Percentiles rank a stretch among this genome's conserved stretches.
Conservation (phyloP, 2,329 filamentous ascomycete genomes). For the Stemphylium lycopersici region DNA sequence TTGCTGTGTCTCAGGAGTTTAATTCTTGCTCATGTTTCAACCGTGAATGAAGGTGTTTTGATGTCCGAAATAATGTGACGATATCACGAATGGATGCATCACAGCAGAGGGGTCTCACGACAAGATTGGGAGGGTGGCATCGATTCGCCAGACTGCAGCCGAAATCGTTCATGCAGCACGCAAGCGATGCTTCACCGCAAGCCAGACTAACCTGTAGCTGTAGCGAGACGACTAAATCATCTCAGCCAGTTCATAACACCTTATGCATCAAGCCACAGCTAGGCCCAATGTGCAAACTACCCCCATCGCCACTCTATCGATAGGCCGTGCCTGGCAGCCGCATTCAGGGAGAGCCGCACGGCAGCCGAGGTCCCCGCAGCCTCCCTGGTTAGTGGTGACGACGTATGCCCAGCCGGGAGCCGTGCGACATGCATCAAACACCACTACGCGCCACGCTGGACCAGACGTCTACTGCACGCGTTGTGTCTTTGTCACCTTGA, state of each 20-base stretch:
- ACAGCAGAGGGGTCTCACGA: no score
- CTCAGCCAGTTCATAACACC: not conserved
- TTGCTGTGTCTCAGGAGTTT: no score
- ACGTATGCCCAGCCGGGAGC: constrained; percentile 14
- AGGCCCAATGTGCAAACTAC: not conserved
- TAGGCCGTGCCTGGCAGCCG: constrained; percentile 12
- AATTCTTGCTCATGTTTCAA: no score
- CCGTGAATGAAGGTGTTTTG: no score
- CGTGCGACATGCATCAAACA: constrained; percentile 12
- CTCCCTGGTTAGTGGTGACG: constrained; percentile 9
- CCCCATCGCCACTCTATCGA: not conserved
- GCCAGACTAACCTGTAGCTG: no score
- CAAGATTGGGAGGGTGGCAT: no score
- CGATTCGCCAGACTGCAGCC: no score
- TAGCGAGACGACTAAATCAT: no score
- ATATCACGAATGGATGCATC: no score
- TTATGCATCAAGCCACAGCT: not conserved
- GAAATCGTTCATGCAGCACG: no score
- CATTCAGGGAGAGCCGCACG: constrained; percentile 16
- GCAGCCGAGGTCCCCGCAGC: constrained; percentile 10
- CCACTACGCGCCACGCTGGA: constrained; percentile 14
- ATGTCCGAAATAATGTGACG: no score
- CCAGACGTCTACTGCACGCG: not conserved
- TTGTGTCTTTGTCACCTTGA: constrained; percentile 1
- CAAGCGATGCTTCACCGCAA: no score